Evolutionary conservation across 163 green algal species (phyloP).

Genomic region (Botryococcus braunii): DNA sequence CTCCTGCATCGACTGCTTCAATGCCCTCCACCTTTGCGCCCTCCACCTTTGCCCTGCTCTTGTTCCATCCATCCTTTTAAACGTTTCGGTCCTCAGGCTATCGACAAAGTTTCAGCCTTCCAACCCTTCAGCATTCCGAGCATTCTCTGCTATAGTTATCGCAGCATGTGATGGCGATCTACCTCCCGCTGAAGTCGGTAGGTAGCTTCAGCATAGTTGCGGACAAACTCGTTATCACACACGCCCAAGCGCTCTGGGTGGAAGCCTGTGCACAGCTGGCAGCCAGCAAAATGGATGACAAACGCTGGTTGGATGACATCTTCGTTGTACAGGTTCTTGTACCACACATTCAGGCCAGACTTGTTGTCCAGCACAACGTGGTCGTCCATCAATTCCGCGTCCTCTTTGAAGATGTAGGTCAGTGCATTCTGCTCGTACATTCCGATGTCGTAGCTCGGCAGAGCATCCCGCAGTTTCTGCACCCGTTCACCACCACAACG

Average conservation of each 20-base stretch:
- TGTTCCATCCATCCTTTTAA: too few relatives aligned
- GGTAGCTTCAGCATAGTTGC: constrained; percentile 9
- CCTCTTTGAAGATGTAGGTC: constrained; percentile 6
- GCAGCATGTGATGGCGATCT: too few relatives aligned
- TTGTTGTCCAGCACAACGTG: constrained; percentile 1
- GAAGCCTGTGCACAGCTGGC: constrained; percentile 19
- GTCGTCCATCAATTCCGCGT: constrained; percentile 1
- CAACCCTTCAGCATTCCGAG: too few relatives aligned
- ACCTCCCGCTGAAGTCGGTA: too few relatives aligned
- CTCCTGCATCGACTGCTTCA: too few relatives aligned
- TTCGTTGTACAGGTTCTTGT: constrained; percentile 5
- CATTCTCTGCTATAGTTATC: too few relatives aligned
- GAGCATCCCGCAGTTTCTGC: neutral
- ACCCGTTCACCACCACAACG: too few relatives aligned
- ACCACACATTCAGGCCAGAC: constrained; percentile 19
- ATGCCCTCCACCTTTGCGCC: too few relatives aligned
- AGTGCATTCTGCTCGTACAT: constrained; percentile 25
- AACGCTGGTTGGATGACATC: constrained; percentile 10
- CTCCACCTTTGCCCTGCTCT: too few relatives aligned
- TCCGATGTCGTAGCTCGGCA: constrained; percentile 12
- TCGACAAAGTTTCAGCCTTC: too few relatives aligned
- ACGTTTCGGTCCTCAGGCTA: too few relatives aligned
- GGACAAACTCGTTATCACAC: constrained; percentile 9
- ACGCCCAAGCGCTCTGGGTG: constrained; percentile 14
- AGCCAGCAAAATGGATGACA: constrained; percentile 18